Percentiles rank a stretch among this genome's conserved stretches.
These are phyloP conservation scores for Drechslerella dactyloides DNA, from an alignment of 2,329 filamentous ascomycete genomes.

Conservation along the genomic window DNA sequence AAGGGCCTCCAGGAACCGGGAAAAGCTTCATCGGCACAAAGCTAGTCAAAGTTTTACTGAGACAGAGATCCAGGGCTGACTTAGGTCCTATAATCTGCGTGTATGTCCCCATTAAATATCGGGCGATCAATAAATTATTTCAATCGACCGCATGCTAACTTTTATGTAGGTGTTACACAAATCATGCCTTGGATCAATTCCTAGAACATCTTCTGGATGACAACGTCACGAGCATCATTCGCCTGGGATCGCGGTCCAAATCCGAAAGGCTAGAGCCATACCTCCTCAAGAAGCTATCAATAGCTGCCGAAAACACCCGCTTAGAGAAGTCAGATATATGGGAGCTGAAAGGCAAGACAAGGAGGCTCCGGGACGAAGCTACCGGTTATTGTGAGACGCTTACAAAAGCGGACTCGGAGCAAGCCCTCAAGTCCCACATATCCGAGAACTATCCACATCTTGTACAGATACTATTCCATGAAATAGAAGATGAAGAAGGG, in stretches of 20 bases:
- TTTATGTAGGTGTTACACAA: conserved; percentile 62
- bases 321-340: conserved; percentile 32
- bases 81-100: conserved; percentile 64
- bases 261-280: conserved; percentile 61
- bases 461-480: conserved; percentile 7
- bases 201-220: conserved; percentile 66
- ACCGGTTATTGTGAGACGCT: conserved; percentile 22
- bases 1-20: conserved; percentile 74
- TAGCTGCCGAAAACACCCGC: conserved; percentile 14
- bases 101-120: conserved; percentile 49
- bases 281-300: conserved; percentile 22
- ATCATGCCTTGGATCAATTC: conserved; percentile 65
- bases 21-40: conserved; percentile 68
- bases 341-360: neutral
- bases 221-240: conserved; percentile 64
- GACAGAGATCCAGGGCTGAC: conserved; percentile 57
- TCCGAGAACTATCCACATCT: conserved; percentile 13
- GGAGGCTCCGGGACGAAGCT: conserved; percentile 1
- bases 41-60: conserved; percentile 60
- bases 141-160: neutral
- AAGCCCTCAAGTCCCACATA: conserved; percentile 9
- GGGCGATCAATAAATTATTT: neutral
- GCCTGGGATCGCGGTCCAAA: conserved; percentile 68
- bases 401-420: conserved; percentile 6
- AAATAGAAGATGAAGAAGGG: conserved; percentile 22